Percentiles rank a stretch among this genome's conserved stretches.
Conservation (phyloP, 2,329 filamentous ascomycete genomes). For the Talaromyces funiculosus region DNA sequence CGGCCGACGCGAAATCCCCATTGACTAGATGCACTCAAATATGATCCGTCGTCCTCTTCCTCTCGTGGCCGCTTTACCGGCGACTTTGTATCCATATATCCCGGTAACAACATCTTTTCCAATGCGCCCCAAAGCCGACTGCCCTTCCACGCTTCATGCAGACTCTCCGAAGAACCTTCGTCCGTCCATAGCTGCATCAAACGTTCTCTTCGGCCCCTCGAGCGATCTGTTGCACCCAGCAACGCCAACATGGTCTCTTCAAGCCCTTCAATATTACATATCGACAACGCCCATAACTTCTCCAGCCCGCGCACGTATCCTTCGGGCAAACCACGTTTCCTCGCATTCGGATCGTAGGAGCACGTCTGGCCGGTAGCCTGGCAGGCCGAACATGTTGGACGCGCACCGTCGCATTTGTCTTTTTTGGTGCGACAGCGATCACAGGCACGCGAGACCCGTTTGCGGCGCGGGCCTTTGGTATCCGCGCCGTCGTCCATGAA, state of each 20-base stretch:
- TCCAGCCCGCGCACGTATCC: slow-evolving; percentile 44
- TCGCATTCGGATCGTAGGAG: slow-evolving; percentile 40
- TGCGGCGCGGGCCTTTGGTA: slow-evolving; percentile 34
- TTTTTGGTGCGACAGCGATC: slow-evolving; percentile 43
- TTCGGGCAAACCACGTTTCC: slow-evolving; percentile 43
- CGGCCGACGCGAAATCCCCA: slow-evolving; percentile 31
- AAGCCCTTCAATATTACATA: slow-evolving; percentile 41
- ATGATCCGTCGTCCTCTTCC: slow-evolving; percentile 20
- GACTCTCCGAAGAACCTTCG: slow-evolving; percentile 35
- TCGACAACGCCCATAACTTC: slow-evolving; percentile 41
- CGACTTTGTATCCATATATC: slow-evolving; percentile 20
- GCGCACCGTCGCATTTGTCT: slow-evolving; percentile 42
- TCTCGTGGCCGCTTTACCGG: slow-evolving; percentile 33
- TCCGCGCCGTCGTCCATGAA: slow-evolving; percentile 37
- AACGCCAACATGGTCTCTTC: slow-evolving; percentile 38
- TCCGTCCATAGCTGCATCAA: slow-evolving; percentile 38
- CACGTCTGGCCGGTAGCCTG: slow-evolving; percentile 36
- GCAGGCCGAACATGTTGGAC: slow-evolving; percentile 41
- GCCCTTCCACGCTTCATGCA: slow-evolving; percentile 43
- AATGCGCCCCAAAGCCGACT: slow-evolving; percentile 35
- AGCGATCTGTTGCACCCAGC: slow-evolving; percentile 32
- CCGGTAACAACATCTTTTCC: slow-evolving; percentile 37
- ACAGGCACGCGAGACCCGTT: slow-evolving; percentile 44
- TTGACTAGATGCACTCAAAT: slow-evolving; percentile 16
- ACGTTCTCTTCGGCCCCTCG: slow-evolving; percentile 26